These are phyloP conservation scores for Heterobasidion occidentale DNA, from an alignment of 1,284 basidiomycete genomes.

Conservation along the genomic window DNA sequence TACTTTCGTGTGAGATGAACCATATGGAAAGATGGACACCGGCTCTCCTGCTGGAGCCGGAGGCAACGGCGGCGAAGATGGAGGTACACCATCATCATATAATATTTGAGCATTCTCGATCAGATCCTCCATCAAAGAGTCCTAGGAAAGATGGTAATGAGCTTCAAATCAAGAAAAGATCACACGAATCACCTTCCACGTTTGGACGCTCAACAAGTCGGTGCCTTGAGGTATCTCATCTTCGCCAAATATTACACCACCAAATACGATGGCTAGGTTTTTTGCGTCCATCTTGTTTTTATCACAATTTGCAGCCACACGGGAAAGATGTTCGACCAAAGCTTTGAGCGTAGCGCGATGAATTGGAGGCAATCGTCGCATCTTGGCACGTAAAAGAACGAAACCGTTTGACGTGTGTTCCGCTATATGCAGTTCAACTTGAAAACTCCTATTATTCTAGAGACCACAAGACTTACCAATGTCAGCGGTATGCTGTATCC, in stretches of 20 bases:
- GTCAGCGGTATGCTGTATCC: constrained; percentile 76
- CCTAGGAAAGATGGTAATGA: constrained; percentile 35
- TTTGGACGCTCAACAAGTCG: constrained; percentile 66
- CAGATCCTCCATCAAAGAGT: constrained; percentile 83
- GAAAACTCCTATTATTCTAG: no score
- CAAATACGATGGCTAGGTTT: constrained; percentile 84
- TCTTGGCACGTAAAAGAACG: constrained; percentile 67
- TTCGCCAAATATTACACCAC: constrained; percentile 82
- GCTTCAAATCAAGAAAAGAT: not conserved
- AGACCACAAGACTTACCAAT: constrained; percentile 38
- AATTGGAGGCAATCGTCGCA: constrained; percentile 77
- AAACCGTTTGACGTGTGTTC: constrained; percentile 70
- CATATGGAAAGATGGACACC: constrained; percentile 47
- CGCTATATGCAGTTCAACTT: constrained; percentile 18
- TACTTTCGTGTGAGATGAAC: constrained; percentile 58
- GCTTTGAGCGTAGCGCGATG: constrained; percentile 87
- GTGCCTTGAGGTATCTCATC: constrained; percentile 75
- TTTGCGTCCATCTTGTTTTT: constrained; percentile 94
- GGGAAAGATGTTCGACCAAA: constrained; percentile 83
- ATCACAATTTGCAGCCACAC: constrained; percentile 61
- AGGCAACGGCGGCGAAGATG: constrained; percentile 53
- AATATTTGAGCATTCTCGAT: constrained; percentile 60
- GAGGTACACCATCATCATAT: constrained; percentile 43
- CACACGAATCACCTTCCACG: constrained; percentile 49
- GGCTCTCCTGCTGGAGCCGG: constrained; percentile 57